Base-by-base conservation (phyloP, 2,329 filamentous ascomycete species). In the Penicillium sp. region DNA sequence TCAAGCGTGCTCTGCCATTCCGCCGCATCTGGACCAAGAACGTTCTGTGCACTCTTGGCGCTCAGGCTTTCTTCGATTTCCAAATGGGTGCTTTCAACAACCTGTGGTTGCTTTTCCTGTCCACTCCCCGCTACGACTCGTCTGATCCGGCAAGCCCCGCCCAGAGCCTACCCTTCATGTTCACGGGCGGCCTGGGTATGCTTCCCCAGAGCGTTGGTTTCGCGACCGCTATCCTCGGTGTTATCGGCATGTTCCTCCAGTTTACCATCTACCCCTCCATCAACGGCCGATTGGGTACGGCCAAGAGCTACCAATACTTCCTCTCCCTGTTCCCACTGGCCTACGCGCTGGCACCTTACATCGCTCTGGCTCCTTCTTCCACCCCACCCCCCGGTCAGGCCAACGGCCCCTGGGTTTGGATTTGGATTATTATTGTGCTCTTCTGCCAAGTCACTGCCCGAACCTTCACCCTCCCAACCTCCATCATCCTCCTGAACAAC, bases 61-160 rank as follows among this genome's bases (percentile, higher is more conserved):
- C 85, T 26, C 85, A 87, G 63, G 86, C 86, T 8, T 84, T 90
- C 60, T 87, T 90, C 71, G 87, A 90, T 69, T 88, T 91, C 67
- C 88, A 91, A 73, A 82, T 91, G 73, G 75, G 75, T 59, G 88
- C 88, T 27, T 92, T 91, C 77, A 88, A 90, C 69, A 86, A 87
- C 19, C 82, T 92, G 22, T 91, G 88, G 87, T 86, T 89, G 49
- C 82, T 91, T 47, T 92, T 92, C 75, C 82, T 92, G 45, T 91
- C 89, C 1, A 90, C 89, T 0, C 86, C 88, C 0, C 86, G 88
- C 8, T 85, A 74, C 53, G 72, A 75, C 43, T 39, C 68, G 14
- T 67, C 70, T 45, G 72, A 75, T 75, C 74, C 78, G 11, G 64
- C 69, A 14, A 68, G 69, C 21, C 69, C 79, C 60, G 75, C 81